Evolutionary conservation across 768 basidiomycete species (phyloP), one percentile per base, ranked within the genome.

Genomic region (Suillus clintonianus): DNA sequence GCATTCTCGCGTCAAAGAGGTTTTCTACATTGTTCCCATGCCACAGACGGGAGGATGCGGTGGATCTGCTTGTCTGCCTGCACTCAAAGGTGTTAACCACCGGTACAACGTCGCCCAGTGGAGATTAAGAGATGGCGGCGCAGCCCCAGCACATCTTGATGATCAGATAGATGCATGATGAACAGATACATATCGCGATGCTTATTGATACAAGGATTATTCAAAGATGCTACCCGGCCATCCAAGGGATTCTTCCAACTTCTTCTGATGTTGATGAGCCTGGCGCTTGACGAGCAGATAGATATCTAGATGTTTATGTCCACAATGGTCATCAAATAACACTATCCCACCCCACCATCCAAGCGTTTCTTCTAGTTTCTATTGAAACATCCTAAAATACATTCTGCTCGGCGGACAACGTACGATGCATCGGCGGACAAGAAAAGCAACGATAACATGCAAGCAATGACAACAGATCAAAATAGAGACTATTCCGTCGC

Each of bases 1-100:
- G 7, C 97, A 99, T 76, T 95, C 93, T 1, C 86, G 97, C n/a
- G 94, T 98, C 62, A 90, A 91, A 69, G 89, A 95, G 64, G 84
- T 99, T 7, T 83, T 93, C 72, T 88, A 89, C 71, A 72, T 98
- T 39, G 72, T 85, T 30, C 85, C 90, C 1, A 92, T 92, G 87
- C 77, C 81, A 0, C 78, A 82, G 59, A 95, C 94, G 0, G 97
- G 97, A 32, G 97, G 96, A 0, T 95, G 94, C 64, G 94, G 95
- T 14, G 85, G 92, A 36, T 72, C 82, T 14, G 82, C 86, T 14
- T 92, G 90, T 66, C 80, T 99, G 1, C 92, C 96, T 27, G 83
- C 84, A 37, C 83, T 97, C 65, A 87, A 89, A 61, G 92, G 92
- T 1, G 86, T 98, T 36, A 99, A 99, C 68, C 97, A 99, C 73